Conservation (phyloP, 1,284 basidiomycete species). For the Quambalaria eucalypti region DNA sequence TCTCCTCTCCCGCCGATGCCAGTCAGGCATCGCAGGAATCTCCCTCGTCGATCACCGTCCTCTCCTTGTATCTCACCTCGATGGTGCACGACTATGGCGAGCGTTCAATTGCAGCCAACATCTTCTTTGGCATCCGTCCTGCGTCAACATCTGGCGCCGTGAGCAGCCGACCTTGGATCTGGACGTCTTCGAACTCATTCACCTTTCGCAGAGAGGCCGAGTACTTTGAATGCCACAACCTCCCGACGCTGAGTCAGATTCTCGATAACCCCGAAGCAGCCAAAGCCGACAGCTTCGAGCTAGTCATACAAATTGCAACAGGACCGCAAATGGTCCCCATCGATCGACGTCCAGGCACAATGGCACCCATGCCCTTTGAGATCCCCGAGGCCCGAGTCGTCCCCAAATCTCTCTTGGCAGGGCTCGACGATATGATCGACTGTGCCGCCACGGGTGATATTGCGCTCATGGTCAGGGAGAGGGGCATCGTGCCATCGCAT, state of each 20-base stretch:
- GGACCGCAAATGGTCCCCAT: constrained; percentile 18
- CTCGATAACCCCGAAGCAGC: constrained; percentile 7
- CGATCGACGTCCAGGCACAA: not conserved
- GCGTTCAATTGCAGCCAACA: constrained; percentile 18
- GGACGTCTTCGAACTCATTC: constrained; percentile 22
- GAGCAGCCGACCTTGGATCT: constrained; percentile 16
- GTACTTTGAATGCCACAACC: constrained; percentile 27
- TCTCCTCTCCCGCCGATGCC: too few relatives aligned
- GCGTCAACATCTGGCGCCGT: constrained; percentile 3
- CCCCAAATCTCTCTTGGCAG: constrained; percentile 20
- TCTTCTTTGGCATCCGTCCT: constrained; percentile 32
- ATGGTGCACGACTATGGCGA: constrained; percentile 24
- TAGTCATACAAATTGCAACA: constrained; percentile 33
- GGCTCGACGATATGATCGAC: constrained; percentile 31
- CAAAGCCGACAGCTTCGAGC: constrained; percentile 20
- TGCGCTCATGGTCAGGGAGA: constrained; percentile 35
- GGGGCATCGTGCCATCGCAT: constrained; percentile 19
- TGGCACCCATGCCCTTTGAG: constrained; percentile 17
- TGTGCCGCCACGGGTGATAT: constrained; percentile 39
- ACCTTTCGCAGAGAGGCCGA: constrained; percentile 27
- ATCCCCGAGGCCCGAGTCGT: constrained; percentile 23
- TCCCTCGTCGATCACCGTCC: too few relatives aligned
- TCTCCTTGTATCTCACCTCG: constrained; percentile 31
- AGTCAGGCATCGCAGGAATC: too few relatives aligned
- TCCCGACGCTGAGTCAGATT: constrained; percentile 27